Evolutionary conservation across 371 early-diverging fungal genomes (phyloP), one percentile per base, ranked within the genome.

Genomic region (Mucor mucedo): DNA sequence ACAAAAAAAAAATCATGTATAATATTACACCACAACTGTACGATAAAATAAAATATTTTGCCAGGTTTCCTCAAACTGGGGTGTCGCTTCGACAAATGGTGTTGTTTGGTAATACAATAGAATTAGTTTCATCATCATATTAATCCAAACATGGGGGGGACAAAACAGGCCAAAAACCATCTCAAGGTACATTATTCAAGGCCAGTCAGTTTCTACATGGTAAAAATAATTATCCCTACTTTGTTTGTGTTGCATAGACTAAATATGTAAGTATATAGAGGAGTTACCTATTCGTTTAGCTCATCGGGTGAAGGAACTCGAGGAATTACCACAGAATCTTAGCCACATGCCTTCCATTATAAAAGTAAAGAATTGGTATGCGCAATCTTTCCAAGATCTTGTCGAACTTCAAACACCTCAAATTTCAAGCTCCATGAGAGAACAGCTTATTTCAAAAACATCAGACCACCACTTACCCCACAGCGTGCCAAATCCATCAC

Each of bases 201-300:
- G 97, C 94, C 29, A 89, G 95, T 54, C 95, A 94, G 73, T 98
- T 98, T 73, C 70, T 96, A 14, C 90, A 92, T 61, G 85, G 88
- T 87, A 77, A 60, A 47, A 50, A 10, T 29, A 49, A 16, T 21
- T 21, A 21, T 21, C 21, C 21, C 1, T 21, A 21, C 21, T 21
- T 21, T 21, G 21, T 21, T 21, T 21, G 21, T 21, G 21, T 21
- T 35, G 35, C 35, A 35, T 35, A 50, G 29, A 30, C 27, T 30
- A 30, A 27, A 50, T 29, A 30, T 8, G 28, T 29, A n/a, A n/a
- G n/a, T 7, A 32, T 27, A 35, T 41, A 81, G 91, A 95, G 82
- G 98, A 98, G 75, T 80, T 98, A 47, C 97, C 97, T 32, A 92
- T 98, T 59, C 90, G 98, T 4, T 77, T 98, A 11, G 97, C 98